Evolutionary conservation across 257 asterid species (phyloP).

Genomic region (Anisodus acutangulus): DNA sequence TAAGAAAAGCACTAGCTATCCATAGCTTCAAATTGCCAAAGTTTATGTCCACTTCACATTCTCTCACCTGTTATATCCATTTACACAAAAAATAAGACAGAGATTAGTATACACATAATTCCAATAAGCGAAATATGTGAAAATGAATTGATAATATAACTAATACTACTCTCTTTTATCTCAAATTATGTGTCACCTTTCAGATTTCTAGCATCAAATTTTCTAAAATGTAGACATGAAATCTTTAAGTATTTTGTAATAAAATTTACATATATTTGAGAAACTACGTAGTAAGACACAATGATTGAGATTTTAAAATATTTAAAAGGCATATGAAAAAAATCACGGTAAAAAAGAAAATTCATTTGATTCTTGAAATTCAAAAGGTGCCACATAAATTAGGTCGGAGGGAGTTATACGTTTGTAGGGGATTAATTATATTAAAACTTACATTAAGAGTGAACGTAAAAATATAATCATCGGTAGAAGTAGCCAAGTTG

Average conservation of each 20-base stretch:
- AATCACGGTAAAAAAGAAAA: too few species aligned
- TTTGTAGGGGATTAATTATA: background rate
- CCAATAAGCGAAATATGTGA: background rate
- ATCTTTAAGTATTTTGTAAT: too few species aligned
- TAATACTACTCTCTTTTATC: background rate
- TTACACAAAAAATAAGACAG: background rate
- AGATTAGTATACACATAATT: background rate
- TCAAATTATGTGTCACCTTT: too few species aligned
- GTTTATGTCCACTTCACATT: slow-evolving; percentile 47
- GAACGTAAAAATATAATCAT: slow-evolving; percentile 62
- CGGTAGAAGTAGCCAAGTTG: slow-evolving; percentile 50
- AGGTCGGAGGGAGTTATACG: too few species aligned
- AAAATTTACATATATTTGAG: too few species aligned
- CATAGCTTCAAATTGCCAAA: slow-evolving; percentile 59
- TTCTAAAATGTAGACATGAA: too few species aligned
- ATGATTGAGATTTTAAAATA: too few species aligned
- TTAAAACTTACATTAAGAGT: slow-evolving; percentile 57
- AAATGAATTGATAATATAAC: background rate
- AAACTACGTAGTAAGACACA: too few species aligned
- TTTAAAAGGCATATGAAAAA: too few species aligned
- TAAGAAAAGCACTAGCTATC: slow-evolving; percentile 59
- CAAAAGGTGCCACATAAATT: too few species aligned
- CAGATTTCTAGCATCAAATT: too few species aligned
- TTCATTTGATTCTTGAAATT: too few species aligned
- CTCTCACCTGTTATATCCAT: slow-evolving; percentile 50